Base-by-base conservation (phyloP, 441 rosid species). In the Euphorbia schlechtendalii region DNA sequence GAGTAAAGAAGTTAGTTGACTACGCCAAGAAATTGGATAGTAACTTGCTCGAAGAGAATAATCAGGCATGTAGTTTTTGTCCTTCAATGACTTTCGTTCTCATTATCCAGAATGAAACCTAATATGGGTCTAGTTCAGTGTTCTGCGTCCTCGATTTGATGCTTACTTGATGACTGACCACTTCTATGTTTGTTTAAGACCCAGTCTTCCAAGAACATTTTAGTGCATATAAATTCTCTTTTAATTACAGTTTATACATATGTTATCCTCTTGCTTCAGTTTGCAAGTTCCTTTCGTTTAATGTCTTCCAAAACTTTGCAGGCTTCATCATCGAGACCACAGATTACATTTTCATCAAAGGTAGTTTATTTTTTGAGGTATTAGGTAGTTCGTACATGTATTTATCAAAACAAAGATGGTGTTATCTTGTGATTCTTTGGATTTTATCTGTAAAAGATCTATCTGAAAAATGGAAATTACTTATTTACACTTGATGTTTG, bases 311-410 rank as follows among this genome's bases (percentile, higher is more conserved):
- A 32, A 60, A 67, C 66, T 69, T 59, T 78, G 69, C 72, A 93
- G 98, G 84, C 83, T 74, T 75, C 78, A 56, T 81, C 81, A 25
- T 74, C 83, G 67, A 80, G 74, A 67, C 80, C 81, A 66, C 80
- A 75, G 36, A n/a, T 69, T 32, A 67, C 89, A 63, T 85, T 81
- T 43, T 70, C 83, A 18, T 62, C 87, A 64, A 86, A 82, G 90
- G 98, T 91, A 81, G 69, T 49, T 52, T 56, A 56, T 49, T 38
- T 12, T 32, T 32, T 2, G 3, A 3, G 6, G 34, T 56, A 9
- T 25, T 43, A 32, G 38, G 65, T 52, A 20, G n/a, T 30, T 1
- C 41, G 62, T 43, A 40, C 21, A 10, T 46, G 21, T 48, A 12
- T 58, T 21, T 38, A 17, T 52, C 15, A 68, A 60, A 58, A 1